Base-by-base conservation (phyloP, 768 basidiomycete species). In the Gymnopilus dilepis region DNA sequence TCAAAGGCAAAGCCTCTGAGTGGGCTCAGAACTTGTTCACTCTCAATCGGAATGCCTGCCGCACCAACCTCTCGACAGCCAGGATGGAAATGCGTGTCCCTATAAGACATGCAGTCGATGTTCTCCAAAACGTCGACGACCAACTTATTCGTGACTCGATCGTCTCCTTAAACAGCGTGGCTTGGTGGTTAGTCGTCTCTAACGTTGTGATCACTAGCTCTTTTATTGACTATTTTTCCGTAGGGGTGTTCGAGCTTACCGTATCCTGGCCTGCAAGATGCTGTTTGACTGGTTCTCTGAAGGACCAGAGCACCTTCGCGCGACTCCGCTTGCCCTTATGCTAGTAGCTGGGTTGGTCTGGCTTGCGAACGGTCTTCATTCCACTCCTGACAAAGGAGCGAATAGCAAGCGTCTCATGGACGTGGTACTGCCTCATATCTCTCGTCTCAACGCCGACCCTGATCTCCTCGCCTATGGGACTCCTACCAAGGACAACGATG, bases 281-380 rank as follows among this genome's bases (percentile, higher is more conserved):
- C 33, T 34, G 6, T 34, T 34, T 12, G 33, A 34, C 33, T 34
- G 33, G 33, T 34, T 34, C 33, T 34, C 33, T 12, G 33, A 34
- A 12, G 33, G 33, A 6, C 33, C 33, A 34, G 33, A 34, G 12
- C 33, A 34, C 33, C 33, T 34, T 34, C 33, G 33, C 33, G 33
- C 33, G 6, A 34, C 33, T 6, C 33, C 33, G 33, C 33, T 34
- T 34, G 33, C 33, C 6, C 33, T 34, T 34, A 26, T 61, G 4
- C 56, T 72, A 6, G 67, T 64, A 1, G 67, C 65, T 9, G 67
- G 47, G 1, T 4, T 55, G 2, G 38, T 45, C 0, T 69, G 64
- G 65, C 33, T 72, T 1, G n/a, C 62, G 0, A 71, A 70, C 51
- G 34, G 57, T 13, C 62, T 71, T 0, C 67, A 69, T 53, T 67